phyloP scores from a whole-genome alignment of 1,139 yeast genomes.

The Debaryomycetaceae sp. region DNA sequence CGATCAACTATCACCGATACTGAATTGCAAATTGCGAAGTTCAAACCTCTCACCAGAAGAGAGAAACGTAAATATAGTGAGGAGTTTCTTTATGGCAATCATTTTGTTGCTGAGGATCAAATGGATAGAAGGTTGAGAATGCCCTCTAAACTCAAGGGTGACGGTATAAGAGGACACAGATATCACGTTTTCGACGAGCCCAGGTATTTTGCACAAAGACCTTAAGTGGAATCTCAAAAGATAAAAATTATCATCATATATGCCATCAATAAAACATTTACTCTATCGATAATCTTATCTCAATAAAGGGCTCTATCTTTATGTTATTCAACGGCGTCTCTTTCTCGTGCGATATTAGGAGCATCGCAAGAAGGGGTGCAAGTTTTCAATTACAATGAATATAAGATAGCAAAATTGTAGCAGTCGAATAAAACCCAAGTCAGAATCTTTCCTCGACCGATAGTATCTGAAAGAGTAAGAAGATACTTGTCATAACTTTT shows the following conservation, averaged over 20 bases:
- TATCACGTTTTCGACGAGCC: conserved; percentile 94
- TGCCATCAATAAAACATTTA: background rate
- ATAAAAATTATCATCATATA: no score
- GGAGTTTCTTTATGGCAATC: conserved; percentile 51
- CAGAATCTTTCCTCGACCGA: no score
- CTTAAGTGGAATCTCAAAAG: background rate
- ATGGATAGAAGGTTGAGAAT: conserved; percentile 66
- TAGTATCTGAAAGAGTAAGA: no score
- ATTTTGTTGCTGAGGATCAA: conserved; percentile 50
- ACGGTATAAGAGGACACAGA: conserved; percentile 89
- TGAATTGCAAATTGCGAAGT: conserved; percentile 92
- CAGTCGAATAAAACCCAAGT: no score
- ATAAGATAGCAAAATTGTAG: no score
- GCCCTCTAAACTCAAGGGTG: conserved; percentile 85
- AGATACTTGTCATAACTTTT: no score
- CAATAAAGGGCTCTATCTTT: background rate
- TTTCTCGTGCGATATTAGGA: no score
- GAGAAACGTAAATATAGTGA: conserved; percentile 35
- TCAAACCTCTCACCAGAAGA: conserved; percentile 56
- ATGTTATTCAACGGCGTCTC: background rate
- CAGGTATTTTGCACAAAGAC: conserved; percentile 58
- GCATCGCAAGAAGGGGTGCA: no score
- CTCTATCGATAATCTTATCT: background rate
- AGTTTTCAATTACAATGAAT: no score
- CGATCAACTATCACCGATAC: conserved; percentile 95